These are phyloP conservation scores for Asterionellopsis glacialis DNA, from an alignment of 108 stramenopile genomes.

Conservation along the genomic window DNA sequence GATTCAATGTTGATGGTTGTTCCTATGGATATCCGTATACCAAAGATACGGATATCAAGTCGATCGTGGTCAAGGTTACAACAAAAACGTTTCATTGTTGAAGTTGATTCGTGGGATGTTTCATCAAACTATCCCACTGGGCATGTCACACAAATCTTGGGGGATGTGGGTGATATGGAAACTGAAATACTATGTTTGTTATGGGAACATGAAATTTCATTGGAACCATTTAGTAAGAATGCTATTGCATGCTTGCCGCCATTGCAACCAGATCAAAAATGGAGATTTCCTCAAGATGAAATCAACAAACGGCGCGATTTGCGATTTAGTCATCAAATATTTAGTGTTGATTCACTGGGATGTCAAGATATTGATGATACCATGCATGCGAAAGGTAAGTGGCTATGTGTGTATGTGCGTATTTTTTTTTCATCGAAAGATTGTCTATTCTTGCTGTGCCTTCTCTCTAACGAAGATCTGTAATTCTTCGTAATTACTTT, in stretches of 20 bases:
- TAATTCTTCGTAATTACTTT: too few species aligned
- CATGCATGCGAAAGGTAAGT: slow-evolving; percentile 31
- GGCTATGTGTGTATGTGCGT: too few species aligned
- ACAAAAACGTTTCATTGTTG: slow-evolving; percentile 33
- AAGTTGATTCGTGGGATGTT: slow-evolving; percentile 47
- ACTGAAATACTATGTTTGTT: slow-evolving; percentile 61
- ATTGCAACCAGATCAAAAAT: slow-evolving; percentile 4
- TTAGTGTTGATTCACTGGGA: slow-evolving; percentile 73
- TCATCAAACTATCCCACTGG: slow-evolving; percentile 45
- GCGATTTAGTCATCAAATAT: slow-evolving; percentile 31
- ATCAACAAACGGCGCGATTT: slow-evolving; percentile 40
- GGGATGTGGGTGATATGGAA: slow-evolving; percentile 43
- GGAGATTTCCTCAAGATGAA: slow-evolving; percentile 39
- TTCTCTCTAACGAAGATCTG: too few species aligned
- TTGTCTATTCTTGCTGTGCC: too few species aligned
- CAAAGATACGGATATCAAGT: slow-evolving; percentile 41
- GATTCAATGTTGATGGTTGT: slow-evolving; percentile 35
- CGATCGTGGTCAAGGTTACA: slow-evolving; percentile 27
- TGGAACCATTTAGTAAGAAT: slow-evolving; percentile 55
- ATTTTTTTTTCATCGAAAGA: too few species aligned
- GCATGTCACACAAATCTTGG: slow-evolving; percentile 34
- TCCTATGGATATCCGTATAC: slow-evolving; percentile 53
- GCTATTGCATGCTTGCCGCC: slow-evolving; percentile 64
- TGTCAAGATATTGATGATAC: slow-evolving; percentile 75
- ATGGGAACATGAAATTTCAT: slow-evolving; percentile 43